Evolutionary conservation across 2,329 filamentous ascomycete species (phyloP).

Genomic region (Biscogniauxia mediterranea): DNA sequence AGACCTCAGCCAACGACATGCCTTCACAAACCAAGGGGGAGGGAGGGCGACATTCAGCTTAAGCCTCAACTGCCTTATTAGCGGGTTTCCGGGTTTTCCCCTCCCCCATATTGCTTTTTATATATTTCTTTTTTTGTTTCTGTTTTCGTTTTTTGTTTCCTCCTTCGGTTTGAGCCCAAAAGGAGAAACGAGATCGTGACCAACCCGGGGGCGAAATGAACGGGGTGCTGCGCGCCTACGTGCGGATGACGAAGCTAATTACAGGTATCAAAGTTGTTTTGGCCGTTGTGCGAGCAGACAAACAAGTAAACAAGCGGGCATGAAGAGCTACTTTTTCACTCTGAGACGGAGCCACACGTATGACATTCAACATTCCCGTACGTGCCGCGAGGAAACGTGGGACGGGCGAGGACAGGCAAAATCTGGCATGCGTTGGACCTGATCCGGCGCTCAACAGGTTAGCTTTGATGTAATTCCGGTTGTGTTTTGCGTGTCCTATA

Average conservation of each 20-base stretch:
- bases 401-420: conserved; percentile 11
- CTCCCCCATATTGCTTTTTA: background rate
- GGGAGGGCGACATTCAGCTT: conserved; percentile 12
- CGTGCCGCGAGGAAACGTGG: conserved; percentile 18
- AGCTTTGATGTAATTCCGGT: conserved; percentile 14
- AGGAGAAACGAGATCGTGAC: no score
- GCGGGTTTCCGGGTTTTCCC: background rate
- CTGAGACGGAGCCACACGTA: conserved; percentile 18
- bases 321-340: conserved; percentile 9
- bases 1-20: conserved; percentile 5
- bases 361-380: conserved; percentile 10
- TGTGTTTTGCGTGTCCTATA: conserved; percentile 4
- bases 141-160: background rate
- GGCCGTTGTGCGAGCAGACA: background rate
- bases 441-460: conserved; percentile 3
- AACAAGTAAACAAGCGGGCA: background rate
- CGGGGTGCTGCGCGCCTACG: background rate
- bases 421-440: conserved; percentile 9
- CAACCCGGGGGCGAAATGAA: no score
- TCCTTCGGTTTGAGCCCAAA: no score
- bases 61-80: conserved; percentile 9
- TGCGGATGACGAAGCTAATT: background rate
- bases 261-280: background rate
- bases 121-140: conserved; percentile 2
- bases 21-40: conserved; percentile 8